Evolutionary conservation across 1,284 basidiomycete species (phyloP), one percentile per base, ranked within the genome.

Genomic region (Tylopilus sp.): DNA sequence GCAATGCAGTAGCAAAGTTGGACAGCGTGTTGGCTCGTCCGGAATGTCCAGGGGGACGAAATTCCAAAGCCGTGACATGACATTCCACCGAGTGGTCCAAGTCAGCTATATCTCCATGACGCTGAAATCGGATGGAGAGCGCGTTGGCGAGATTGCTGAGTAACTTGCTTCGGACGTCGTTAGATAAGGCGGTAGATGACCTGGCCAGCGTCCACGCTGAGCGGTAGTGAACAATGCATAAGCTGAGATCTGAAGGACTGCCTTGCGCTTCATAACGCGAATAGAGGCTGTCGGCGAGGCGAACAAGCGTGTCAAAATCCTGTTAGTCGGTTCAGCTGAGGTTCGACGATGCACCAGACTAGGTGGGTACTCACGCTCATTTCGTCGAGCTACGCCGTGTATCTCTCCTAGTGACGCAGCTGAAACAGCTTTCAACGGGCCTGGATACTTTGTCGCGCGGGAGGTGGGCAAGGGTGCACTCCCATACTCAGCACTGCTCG

Each of bases 21-120:
- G 52, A 55, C 19, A 66, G 16, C 9, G 49, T 51, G 18, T 48
- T 65, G 36, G 55, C 55, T 28, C 55, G 55, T 12, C 54, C 55
- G 8, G 65, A 55, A 25, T 60, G 58, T 4, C 54, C 52, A 15
- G 54, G 52, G 35, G 59, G 57, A 16, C 57, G 58, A 37, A 64
- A 56, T 9, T 57, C 49, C 46, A 64, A 43, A 3, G 65, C 67
- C 0, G 58, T 56, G 15, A 57, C 45, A 35, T 61, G 58, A 42
- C 55, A 60, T n/a, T 59, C 51, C 21, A 71, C 60, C 1, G 69
- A 66, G 31, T 62, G 59, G 7, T 69, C 58, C 15, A 73, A 44
- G 51, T 72, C 69, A 15, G 59, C 57, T 23, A 60, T 46, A 37
- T 62, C 55, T 0, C 64, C 62, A 18, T 56, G 49, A 29, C 57